A percentile compares a stretch with the other conserved stretches of the same genome.
Conservation (phyloP, 176 grass and related monocot species). For the Eremochloa ophiuroides region DNA sequence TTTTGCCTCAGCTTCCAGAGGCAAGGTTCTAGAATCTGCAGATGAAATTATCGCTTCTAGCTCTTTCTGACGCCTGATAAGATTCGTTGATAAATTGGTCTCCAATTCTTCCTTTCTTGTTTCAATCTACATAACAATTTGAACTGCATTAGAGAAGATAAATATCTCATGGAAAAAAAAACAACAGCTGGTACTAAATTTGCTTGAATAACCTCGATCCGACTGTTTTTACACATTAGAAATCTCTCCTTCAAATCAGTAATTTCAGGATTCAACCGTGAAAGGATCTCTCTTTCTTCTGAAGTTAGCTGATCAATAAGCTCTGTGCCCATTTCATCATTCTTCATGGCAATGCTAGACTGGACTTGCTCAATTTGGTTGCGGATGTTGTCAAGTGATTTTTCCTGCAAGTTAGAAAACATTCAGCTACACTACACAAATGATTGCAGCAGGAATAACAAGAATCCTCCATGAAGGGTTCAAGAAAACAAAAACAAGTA, state of each 20-base stretch:
- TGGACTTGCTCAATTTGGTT: slow-evolving; percentile 97
- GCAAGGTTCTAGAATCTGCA: slow-evolving; percentile 75
- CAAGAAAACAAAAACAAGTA: slow-evolving; percentile 28
- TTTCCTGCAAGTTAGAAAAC: slow-evolving; percentile 63
- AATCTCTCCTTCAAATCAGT: slow-evolving; percentile 78
- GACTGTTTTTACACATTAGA: slow-evolving; percentile 80
- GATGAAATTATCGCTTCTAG: slow-evolving; percentile 88
- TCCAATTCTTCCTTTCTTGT: slow-evolving; percentile 95
- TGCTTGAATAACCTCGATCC: slow-evolving; percentile 71
- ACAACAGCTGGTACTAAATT: slow-evolving; percentile 8
- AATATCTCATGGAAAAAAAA: not conserved
- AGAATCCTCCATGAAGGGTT: slow-evolving; percentile 10
- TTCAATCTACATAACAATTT: slow-evolving; percentile 63
- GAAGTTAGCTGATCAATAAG: slow-evolving; percentile 95
- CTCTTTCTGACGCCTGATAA: slow-evolving; percentile 86
- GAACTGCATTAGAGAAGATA: not conserved
- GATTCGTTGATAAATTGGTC: slow-evolving; percentile 95
- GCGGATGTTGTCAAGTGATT: slow-evolving; percentile 78
- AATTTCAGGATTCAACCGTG: slow-evolving; percentile 96
- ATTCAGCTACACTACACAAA: slow-evolving; percentile 4
- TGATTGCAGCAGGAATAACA: slow-evolving; percentile 1
- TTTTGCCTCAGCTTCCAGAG: slow-evolving; percentile 66
- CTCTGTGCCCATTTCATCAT: slow-evolving; percentile 97
- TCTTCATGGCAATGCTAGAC: slow-evolving; percentile 91
- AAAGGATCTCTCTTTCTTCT: slow-evolving; percentile 85